Percentiles rank a stretch among this genome's conserved stretches.
Conservation (phyloP, 148 eudicot species). For the Rhododendron kiyosumense region DNA sequence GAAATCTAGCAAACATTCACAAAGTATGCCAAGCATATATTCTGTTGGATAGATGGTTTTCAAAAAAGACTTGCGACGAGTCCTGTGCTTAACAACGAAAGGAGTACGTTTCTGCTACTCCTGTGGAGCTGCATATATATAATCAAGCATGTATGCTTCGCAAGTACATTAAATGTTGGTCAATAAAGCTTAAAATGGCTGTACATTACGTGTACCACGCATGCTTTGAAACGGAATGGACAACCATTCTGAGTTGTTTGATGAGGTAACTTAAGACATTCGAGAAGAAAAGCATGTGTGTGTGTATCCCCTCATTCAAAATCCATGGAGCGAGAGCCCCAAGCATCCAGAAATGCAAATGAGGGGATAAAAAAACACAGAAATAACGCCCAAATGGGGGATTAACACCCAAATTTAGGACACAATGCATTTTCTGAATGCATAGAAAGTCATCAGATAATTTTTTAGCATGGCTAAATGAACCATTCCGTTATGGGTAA, state of each 20-base stretch:
- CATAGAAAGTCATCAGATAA: neutral
- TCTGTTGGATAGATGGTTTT: neutral
- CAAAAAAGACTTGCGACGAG: neutral
- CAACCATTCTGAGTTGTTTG: too few species aligned
- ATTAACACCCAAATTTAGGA: neutral
- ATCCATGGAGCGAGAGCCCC: too few species aligned
- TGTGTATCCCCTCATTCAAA: too few species aligned
- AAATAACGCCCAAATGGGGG: neutral
- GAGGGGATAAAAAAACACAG: neutral
- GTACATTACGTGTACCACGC: neutral
- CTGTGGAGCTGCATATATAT: neutral
- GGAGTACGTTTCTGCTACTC: neutral
- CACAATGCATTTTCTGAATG: neutral
- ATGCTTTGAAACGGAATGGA: too few species aligned
- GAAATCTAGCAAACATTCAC: slow-evolving; percentile 11
- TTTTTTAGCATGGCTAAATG: neutral
- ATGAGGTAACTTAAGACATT: too few species aligned
- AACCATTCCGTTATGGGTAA: neutral
- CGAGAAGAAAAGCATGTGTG: neutral
- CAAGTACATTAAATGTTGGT: neutral
- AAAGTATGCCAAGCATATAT: neutral
- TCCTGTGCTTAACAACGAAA: neutral
- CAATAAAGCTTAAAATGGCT: neutral
- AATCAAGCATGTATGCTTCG: neutral
- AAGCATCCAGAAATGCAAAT: neutral